These are phyloP conservation scores for Nicotiana otophora DNA, from an alignment of 257 asterid species.

Conservation along the genomic window DNA sequence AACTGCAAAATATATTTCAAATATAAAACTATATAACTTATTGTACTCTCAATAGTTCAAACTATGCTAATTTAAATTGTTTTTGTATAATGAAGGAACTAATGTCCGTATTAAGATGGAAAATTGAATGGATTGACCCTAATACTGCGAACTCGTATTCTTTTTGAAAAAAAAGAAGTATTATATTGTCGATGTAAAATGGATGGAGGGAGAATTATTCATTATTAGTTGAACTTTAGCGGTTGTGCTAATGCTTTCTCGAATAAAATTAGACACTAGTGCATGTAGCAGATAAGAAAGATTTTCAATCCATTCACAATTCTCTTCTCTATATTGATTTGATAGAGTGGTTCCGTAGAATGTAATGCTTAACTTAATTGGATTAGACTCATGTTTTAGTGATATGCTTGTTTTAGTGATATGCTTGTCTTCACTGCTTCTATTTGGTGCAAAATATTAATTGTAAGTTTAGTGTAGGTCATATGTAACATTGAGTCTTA, in stretches of 20 bases:
- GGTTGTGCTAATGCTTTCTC: neutral
- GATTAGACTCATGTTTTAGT: neutral
- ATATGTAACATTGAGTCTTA: neutral
- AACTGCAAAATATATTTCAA: neutral
- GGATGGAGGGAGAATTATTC: neutral
- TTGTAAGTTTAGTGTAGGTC: neutral
- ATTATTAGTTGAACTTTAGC: neutral
- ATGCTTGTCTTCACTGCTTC: neutral
- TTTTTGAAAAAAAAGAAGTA: neutral
- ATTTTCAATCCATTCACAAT: neutral
- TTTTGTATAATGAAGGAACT: neutral
- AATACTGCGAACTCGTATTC: neutral
- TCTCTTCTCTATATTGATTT: neutral
- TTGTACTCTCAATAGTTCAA: neutral
- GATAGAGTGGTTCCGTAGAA: neutral
- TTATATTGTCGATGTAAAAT: neutral
- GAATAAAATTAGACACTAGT: neutral
- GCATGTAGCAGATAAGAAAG: neutral
- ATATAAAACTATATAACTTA: neutral
- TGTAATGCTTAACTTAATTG: neutral
- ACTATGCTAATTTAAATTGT: neutral
- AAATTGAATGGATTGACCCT: neutral
- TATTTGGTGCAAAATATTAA: neutral
- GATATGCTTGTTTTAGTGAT: neutral
- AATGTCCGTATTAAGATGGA: neutral